Evolutionary conservation across 495 filamentous ascomycete genomes (phyloP).

Genomic region (Bathelium albidoporum): DNA sequence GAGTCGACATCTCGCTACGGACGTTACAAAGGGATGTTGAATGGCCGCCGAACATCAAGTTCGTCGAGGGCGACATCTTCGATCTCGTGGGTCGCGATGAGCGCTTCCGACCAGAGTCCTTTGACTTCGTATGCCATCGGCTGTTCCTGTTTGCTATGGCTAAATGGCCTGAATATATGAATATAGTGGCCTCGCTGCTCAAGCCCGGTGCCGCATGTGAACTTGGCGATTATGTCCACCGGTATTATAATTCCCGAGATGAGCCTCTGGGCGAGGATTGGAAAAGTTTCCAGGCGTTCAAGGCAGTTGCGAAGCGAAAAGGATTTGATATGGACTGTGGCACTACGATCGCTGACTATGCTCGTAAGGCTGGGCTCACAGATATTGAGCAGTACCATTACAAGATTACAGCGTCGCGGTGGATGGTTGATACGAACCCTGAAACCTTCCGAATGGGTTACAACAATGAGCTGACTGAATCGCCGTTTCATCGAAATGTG

Average conservation of each 20-base stretch:
- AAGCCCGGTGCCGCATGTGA: constrained; percentile 3
- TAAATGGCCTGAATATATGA: not conserved
- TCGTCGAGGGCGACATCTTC: not conserved
- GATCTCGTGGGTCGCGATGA: constrained; percentile 5
- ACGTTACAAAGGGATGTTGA: not conserved
- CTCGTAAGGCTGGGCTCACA: not conserved
- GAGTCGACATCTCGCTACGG: constrained; percentile 6
- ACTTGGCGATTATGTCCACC: not conserved
- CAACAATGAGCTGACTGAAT: not conserved
- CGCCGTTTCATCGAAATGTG: not conserved
- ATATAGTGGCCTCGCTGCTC: not conserved
- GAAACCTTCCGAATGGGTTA: constrained; percentile 2
- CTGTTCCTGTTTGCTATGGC: constrained; percentile 1
- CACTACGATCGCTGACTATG: not conserved
- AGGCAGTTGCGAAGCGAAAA: not conserved
- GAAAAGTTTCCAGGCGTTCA: not conserved
- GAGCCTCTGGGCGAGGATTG: not conserved
- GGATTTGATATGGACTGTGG: not conserved
- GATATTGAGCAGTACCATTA: not conserved
- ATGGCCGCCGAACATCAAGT: not conserved
- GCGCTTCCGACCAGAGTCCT: not conserved
- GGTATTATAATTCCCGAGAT: not conserved
- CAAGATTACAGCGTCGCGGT: not conserved
- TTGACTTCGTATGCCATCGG: not conserved
- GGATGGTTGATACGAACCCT: not conserved